Conservation (phyloP, 1,284 basidiomycete genomes). For the Peniophora sp. region DNA sequence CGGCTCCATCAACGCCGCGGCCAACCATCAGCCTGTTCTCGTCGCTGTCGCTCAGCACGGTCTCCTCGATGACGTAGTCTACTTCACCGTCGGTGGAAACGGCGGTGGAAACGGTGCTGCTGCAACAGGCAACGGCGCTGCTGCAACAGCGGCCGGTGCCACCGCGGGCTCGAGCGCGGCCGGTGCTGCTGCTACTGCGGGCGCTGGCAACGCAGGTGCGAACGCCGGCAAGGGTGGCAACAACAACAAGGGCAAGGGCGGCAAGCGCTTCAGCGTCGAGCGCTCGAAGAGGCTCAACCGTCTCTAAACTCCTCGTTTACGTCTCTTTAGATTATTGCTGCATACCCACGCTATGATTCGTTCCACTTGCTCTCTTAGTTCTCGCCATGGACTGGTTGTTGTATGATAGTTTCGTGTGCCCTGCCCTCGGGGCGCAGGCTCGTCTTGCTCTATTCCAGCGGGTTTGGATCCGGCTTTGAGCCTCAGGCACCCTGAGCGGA, state of each 20-base stretch:
- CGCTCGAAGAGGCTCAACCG: conserved; percentile 1
- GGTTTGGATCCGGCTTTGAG: too few species aligned
- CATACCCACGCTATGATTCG: too few species aligned
- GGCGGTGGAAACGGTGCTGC: conserved; percentile 20
- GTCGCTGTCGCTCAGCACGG: conserved; percentile 54
- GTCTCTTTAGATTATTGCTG: too few species aligned
- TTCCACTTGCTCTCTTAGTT: too few species aligned
- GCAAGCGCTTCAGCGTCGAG: neutral
- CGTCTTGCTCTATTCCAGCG: too few species aligned
- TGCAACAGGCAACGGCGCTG: conserved; percentile 2
- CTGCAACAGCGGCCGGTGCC: conserved; percentile 10
- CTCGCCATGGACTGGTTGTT: too few species aligned
- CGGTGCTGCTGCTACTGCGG: neutral
- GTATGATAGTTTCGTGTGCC: too few species aligned
- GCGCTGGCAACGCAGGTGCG: conserved; percentile 3
- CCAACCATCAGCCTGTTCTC: conserved; percentile 56
- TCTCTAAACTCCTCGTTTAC: too few species aligned
- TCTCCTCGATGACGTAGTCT: conserved; percentile 51
- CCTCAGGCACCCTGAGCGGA: too few species aligned
- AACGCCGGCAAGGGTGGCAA: conserved; percentile 8
- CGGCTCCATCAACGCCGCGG: conserved; percentile 40
- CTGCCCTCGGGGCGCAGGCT: too few species aligned
- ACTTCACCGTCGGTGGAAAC: conserved; percentile 26
- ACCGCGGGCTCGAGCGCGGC: conserved; percentile 1
- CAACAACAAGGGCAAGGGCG: neutral